These are phyloP conservation scores for Pelargonium cotyledonis DNA, from an alignment of 441 rosid genomes.

Conservation along the genomic window DNA sequence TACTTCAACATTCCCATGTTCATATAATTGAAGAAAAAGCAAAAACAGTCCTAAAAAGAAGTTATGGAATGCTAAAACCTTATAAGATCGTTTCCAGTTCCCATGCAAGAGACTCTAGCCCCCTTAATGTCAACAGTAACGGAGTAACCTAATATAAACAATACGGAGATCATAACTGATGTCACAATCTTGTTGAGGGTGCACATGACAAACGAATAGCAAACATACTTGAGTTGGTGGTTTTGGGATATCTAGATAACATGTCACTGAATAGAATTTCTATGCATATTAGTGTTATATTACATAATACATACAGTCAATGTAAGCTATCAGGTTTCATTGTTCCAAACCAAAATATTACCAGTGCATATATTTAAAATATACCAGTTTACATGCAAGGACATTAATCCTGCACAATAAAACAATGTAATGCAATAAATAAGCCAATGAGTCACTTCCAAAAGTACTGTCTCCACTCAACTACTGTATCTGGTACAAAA, in stretches of 20 bases:
- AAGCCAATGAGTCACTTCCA: background rate
- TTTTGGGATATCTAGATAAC: too few species aligned
- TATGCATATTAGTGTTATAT: background rate
- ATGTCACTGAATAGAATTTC: background rate
- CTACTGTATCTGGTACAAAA: background rate
- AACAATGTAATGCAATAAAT: background rate
- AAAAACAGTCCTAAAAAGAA: background rate
- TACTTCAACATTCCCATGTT: background rate
- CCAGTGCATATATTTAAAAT: too few species aligned
- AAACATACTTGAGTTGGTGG: background rate
- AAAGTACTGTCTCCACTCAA: background rate
- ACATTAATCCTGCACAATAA: background rate
- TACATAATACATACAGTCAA: too few species aligned
- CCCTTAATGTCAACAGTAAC: background rate
- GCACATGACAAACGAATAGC: background rate
- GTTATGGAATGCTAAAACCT: background rate
- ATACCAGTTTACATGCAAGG: too few species aligned
- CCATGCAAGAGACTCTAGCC: background rate
- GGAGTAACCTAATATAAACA: background rate
- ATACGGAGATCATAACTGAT: background rate
- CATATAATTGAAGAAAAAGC: background rate
- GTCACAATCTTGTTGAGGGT: background rate
- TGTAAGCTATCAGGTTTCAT: too few species aligned
- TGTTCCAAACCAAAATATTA: too few species aligned
- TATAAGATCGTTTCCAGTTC: background rate